Conservation (phyloP, 306 rosid genomes). For the Cicer pinnatifidum region DNA sequence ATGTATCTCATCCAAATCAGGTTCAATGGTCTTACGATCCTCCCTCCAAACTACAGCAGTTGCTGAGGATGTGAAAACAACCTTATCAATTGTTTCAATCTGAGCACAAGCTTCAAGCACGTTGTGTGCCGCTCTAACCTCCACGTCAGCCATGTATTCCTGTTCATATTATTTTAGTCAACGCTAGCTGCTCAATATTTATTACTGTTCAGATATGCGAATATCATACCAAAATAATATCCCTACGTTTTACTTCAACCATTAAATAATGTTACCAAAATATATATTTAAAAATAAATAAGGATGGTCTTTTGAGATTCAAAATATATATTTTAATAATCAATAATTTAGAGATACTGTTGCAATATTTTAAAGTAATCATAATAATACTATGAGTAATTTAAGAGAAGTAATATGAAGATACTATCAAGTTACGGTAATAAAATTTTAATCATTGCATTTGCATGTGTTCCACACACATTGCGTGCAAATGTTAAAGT, state of each 20-base stretch:
- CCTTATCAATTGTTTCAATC: conserved; percentile 78
- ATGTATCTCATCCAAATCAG: conserved; percentile 70
- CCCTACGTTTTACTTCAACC: no score
- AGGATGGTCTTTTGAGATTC: no score
- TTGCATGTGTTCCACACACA: background rate
- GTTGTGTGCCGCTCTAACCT: conserved; percentile 94
- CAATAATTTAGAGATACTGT: no score
- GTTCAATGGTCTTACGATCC: conserved; percentile 55
- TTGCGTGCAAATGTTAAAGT: conserved; percentile 8
- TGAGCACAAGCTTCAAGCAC: conserved; percentile 95
- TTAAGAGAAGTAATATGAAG: no score
- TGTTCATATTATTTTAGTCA: conserved; percentile 2
- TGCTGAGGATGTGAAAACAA: conserved; percentile 78
- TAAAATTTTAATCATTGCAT: conserved; percentile 10
- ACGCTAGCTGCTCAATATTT: no score
- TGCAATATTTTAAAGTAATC: background rate
- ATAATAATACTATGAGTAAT: background rate
- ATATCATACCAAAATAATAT: no score
- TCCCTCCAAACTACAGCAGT: conserved; percentile 85
- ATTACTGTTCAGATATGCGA: no score
- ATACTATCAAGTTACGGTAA: background rate
- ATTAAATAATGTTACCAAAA: no score
- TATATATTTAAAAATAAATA: no score
- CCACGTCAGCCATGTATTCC: conserved; percentile 88
- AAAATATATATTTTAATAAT: no score